Base-by-base conservation (phyloP, 2,329 filamentous ascomycete genomes). In the Niveomyces coronatus region DNA sequence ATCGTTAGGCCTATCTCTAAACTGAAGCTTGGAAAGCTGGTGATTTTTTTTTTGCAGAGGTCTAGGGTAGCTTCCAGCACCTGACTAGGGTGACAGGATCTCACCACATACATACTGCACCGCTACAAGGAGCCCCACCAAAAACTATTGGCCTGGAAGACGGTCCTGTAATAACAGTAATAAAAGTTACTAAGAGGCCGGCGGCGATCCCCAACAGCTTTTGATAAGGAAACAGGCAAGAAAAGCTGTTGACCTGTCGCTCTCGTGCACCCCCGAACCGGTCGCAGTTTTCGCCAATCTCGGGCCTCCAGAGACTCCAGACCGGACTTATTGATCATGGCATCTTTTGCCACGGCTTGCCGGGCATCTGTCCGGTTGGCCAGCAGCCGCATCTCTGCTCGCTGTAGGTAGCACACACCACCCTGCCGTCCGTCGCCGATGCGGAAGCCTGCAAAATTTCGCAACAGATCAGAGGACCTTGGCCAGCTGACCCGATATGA, bases 341-440 rank as follows among this genome's bases (percentile, higher is more conserved):
- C 79, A 57, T 81, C 78, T 52, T 64, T 83, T 54, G 69, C 71
- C 56, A 65, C 71, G 56, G 75, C 70, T 55, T 79, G 72, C 60
- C 76, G 78, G 53, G 60, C 76, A 48, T 80, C 79, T 45, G 70
- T 71, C 49, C 70, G 79, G 53, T 63, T 78, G 54, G 69, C 70
- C 34, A 58, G 67, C 48, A 46, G 49, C 41, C 50, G 54, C 65
- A 69, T 64, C 48, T 54, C 68, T 46, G 58, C 64, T 51, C 68
- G 79, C 71, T 71, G 78, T 82, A 62, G 52, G 70, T 58, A 4
- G 11, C 23, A n/a, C n/a, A n/a, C 10, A 15, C 17, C 28, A 9
- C 26, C n/a, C n/a, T 5, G n/a, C 15, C 14, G 5, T 9, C 14
- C 9, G 42, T 24, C 8, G 8, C 14, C n/a, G 29, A 20, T 18